Percentiles rank a stretch among this genome's conserved stretches.
phyloP scores from a whole-genome alignment of 805 yeast species.

The Saccharomycopsis sp. region DNA sequence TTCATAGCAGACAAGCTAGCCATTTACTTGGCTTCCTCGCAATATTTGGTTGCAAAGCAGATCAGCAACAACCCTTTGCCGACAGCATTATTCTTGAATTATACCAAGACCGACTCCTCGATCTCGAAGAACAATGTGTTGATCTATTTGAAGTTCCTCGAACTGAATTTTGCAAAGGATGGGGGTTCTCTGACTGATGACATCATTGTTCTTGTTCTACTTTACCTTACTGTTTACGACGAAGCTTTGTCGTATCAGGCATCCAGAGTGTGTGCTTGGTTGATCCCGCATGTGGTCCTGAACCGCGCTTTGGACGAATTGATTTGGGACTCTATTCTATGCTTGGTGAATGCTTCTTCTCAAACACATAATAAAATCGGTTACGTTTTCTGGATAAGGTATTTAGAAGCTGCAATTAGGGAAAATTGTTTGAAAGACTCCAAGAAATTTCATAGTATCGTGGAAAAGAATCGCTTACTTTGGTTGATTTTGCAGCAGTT shows the following conservation, averaged over 20 bases:
- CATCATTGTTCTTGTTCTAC: too few relatives aligned
- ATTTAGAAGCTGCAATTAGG: conserved; percentile 25
- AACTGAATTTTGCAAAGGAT: background rate
- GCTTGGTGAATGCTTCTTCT: conserved; percentile 26
- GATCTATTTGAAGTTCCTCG: background rate
- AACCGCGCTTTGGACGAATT: conserved; percentile 24
- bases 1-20: too few relatives aligned
- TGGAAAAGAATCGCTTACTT: conserved; percentile 29
- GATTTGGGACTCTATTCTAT: conserved; percentile 40
- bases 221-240: too few relatives aligned
- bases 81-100: too few relatives aligned
- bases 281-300: conserved; percentile 30
- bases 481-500: conserved; percentile 55
- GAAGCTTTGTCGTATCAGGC: conserved; percentile 31
- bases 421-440: conserved; percentile 10
- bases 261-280: conserved; percentile 46
- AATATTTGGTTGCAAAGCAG: background rate
- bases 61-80: too few relatives aligned
- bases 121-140: background rate
- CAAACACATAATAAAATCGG: conserved; percentile 34
- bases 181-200: conserved; percentile 5
- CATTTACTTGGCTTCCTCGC: background rate
- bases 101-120: background rate
- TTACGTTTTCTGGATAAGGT: conserved; percentile 48
- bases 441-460: conserved; percentile 12